A percentile compares a stretch with the other conserved stretches of the same genome.
Conservation (phyloP, 1,284 basidiomycete genomes). For the Austroboletus sp. region DNA sequence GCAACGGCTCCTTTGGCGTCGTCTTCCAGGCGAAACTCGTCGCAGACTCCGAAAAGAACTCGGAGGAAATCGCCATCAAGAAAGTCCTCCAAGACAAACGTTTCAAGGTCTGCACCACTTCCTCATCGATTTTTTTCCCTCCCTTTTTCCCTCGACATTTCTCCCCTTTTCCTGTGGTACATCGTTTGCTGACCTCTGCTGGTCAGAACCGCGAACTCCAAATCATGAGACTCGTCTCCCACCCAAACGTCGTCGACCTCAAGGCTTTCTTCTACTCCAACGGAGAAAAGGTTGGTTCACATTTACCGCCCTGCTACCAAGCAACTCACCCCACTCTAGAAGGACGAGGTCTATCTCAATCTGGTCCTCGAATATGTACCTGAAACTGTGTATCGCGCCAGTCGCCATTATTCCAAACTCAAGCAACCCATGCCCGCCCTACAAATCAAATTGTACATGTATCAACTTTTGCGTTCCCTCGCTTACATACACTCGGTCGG, state of each 20-base stretch:
- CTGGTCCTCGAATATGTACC: constrained; percentile 98
- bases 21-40: constrained; percentile 86
- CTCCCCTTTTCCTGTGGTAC: not conserved
- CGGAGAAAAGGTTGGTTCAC: constrained; percentile 82
- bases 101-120: constrained; percentile 75
- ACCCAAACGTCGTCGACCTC: constrained; percentile 97
- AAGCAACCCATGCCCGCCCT: constrained; percentile 99
- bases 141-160: constrained; percentile 6
- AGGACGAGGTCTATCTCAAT: constrained; percentile 99
- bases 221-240: constrained; percentile 96
- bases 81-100: constrained; percentile 99
- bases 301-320: constrained; percentile 6
- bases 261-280: constrained; percentile 99
- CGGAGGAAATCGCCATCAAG: constrained; percentile 96
- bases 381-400: constrained; percentile 98
- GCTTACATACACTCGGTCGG: constrained; percentile 98
- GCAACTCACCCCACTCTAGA: constrained; percentile 43
- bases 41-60: constrained; percentile 50
- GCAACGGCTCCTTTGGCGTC: constrained; percentile 97
- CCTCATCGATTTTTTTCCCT: constrained; percentile 7
- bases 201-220: constrained; percentile 95
- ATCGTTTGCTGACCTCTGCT: constrained; percentile 2
- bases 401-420: constrained; percentile 97
- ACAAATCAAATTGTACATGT: constrained; percentile 98
- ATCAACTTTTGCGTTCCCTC: constrained; percentile 92